Percentiles rank a stretch among this genome's conserved stretches.
Conservation (phyloP, 345 rosid genomes). For the Salix suchowensis region DNA sequence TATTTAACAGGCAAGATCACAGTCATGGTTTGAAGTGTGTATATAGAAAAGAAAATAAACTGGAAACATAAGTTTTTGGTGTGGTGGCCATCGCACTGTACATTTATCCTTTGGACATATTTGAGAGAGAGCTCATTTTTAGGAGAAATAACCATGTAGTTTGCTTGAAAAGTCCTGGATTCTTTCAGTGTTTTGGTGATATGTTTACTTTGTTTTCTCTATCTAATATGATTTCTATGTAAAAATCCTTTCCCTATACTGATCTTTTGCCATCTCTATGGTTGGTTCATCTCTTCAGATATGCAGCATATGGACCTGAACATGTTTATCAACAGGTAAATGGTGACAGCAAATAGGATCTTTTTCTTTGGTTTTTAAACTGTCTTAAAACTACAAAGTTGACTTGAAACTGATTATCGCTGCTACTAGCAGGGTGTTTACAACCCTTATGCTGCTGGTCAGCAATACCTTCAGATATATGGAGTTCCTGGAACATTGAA, state of each 20-base stretch:
- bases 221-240: background rate
- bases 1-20: constrained; percentile 59
- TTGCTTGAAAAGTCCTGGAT: constrained; percentile 3
- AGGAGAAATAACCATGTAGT: constrained; percentile 10
- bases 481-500: constrained; percentile 69
- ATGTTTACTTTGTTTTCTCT: background rate
- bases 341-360: background rate
- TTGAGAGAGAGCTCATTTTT: constrained; percentile 9
- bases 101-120: constrained; percentile 12
- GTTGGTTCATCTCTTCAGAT: constrained; percentile 42
- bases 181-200: constrained; percentile 1
- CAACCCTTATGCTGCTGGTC: constrained; percentile 60
- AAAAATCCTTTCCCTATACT: background rate
- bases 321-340: constrained; percentile 77
- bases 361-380: background rate
- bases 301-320: constrained; percentile 71
- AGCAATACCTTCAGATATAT: constrained; percentile 77
- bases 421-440: constrained; percentile 49
- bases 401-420: background rate
- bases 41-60: constrained; percentile 1
- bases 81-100: constrained; percentile 11
- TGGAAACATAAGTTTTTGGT: constrained; percentile 10
- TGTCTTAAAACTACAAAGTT: background rate
- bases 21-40: constrained; percentile 20
- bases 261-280: constrained; percentile 5